Evolutionary conservation across 2,329 filamentous ascomycete species (phyloP), one percentile per base, ranked within the genome.

Genomic region (Helotiales sp.): DNA sequence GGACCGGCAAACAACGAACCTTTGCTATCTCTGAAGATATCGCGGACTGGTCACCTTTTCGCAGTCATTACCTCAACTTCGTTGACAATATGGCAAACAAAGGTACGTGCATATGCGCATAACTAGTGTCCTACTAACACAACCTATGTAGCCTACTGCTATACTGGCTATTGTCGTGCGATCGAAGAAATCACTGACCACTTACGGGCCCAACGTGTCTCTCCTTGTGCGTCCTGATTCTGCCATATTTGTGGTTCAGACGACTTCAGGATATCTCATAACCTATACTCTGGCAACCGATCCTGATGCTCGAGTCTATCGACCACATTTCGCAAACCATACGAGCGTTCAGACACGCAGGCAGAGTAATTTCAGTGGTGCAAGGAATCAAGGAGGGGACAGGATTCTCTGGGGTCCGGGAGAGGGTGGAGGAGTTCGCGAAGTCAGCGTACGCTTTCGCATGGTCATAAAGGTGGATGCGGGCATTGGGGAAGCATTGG

Each of bases 381-480:
- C 81, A 13, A 68, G 65, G 57, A 64, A 55, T 53, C 68, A 70
- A 57, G 65, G 67, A 31, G 82, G 83, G 1, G 85, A 88, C 52
- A 81, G 86, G 64, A 84, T 88, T 50, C 72, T 89, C 12, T 85
- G 89, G 73, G 90, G 90, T 0, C 85, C 89, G 1, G 93, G 93
- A 31, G 95, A 97, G 72, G 90, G 90, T 9, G 82, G 82, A 49
- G 91, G 91, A 3, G 87, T 96, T 51, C 84, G 86, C 53, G 95
- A 99, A 74, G 85, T 96, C 55, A 96, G 89, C 67, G 82, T 99
- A 49, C 89, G 91, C 10, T 99, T 99, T 74, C 85, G 93, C 57
- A 96, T 97, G 90, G 93, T 96, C 13, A 98, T 99, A 70, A 96
- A 96, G 71, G 91, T 99, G 17, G 95, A 99, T 74, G 95, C 95